Evolutionary conservation across 257 asterid genomes (phyloP).

Genomic region (Salvia hispanica): DNA sequence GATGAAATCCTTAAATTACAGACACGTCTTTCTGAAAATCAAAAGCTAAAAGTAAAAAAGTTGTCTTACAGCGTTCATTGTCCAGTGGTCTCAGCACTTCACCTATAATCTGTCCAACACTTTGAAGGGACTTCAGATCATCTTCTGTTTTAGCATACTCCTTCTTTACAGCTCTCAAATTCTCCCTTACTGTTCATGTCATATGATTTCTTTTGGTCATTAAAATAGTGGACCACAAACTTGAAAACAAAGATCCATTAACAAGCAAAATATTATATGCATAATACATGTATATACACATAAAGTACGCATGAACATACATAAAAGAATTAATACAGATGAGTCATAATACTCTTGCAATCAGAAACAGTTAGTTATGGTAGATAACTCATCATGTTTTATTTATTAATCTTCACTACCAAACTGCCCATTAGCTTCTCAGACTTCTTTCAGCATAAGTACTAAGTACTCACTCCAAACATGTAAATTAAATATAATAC

Average conservation of each 20-base stretch:
- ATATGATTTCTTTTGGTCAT: slow-evolving; percentile 16
- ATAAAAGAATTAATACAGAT: background rate
- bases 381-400: too few relatives aligned
- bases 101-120: slow-evolving; percentile 99
- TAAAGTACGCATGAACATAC: background rate
- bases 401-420: too few relatives aligned
- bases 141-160: slow-evolving; percentile 93
- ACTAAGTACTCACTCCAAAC: background rate
- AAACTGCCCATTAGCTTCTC: background rate
- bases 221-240: slow-evolving; percentile 43
- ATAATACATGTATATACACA: background rate
- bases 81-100: slow-evolving; percentile 97
- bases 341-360: background rate
- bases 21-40: background rate
- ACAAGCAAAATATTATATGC: background rate
- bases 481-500: background rate
- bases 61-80: slow-evolving; percentile 77
- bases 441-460: background rate
- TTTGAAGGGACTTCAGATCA: slow-evolving; percentile 94
- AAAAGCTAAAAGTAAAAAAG: slow-evolving; percentile 5
- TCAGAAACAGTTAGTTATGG: too few relatives aligned
- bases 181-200: slow-evolving; percentile 61
- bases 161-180: slow-evolving; percentile 70
- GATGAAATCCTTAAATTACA: background rate
- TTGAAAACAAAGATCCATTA: slow-evolving; percentile 46